Evolutionary conservation across 148 eudicot genomes (phyloP).

Genomic region (Rhododendron griersonianum): DNA sequence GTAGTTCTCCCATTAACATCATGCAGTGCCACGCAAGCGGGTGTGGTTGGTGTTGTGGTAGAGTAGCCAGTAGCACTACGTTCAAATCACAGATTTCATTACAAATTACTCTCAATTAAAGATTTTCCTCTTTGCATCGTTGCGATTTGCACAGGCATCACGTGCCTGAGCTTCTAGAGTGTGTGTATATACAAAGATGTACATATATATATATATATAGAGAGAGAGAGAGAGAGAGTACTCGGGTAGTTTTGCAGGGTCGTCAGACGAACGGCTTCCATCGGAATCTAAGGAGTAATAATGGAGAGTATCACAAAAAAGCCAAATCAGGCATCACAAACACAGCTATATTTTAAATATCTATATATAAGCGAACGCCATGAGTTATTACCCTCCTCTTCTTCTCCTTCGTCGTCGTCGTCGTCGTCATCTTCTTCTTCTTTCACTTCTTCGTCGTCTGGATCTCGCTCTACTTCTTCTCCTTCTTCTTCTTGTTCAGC

Average conservation of each 20-base stretch:
- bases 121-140: not conserved
- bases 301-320: not conserved
- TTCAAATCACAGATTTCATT: not conserved
- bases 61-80: not conserved
- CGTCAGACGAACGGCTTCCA: slow-evolving; percentile 14
- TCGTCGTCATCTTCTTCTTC: not conserved
- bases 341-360: not conserved
- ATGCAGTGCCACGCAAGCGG: not conserved
- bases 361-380: not conserved
- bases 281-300: slow-evolving; percentile 16
- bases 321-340: slow-evolving; percentile 6
- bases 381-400: slow-evolving; percentile 6
- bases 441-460: not conserved
- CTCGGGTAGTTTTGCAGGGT: slow-evolving; percentile 16
- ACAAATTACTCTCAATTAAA: not conserved
- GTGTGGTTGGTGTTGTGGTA: not conserved
- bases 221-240: not conserved
- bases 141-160: not conserved
- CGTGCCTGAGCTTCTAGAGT: not conserved
- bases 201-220: not conserved
- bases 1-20: not conserved
- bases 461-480: not conserved
- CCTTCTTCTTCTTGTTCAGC: not conserved
- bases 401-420: not conserved
- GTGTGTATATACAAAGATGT: not conserved